These are phyloP conservation scores for Rhamnella rubrinervis DNA, from an alignment of 331 rosid genomes.

Conservation along the genomic window DNA sequence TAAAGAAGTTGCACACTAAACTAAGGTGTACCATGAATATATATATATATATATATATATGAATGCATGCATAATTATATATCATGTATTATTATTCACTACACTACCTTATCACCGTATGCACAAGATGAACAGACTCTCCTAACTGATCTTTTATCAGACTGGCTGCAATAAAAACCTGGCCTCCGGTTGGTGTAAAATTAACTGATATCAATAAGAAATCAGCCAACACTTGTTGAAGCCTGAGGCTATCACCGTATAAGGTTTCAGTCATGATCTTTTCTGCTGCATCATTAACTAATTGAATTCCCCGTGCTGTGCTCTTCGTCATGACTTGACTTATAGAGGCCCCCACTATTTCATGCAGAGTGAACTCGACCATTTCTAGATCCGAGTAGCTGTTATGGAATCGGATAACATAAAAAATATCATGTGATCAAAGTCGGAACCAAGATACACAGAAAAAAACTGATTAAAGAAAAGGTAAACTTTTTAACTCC, in stretches of 20 bases:
- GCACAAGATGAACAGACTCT: slow-evolving; percentile 79
- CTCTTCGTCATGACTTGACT: slow-evolving; percentile 80
- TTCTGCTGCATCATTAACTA: slow-evolving; percentile 64
- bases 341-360: slow-evolving; percentile 62
- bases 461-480: no score
- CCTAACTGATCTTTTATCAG: slow-evolving; percentile 76
- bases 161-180: slow-evolving; percentile 51
- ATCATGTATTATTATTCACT: not conserved
- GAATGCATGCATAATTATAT: not conserved
- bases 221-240: slow-evolving; percentile 93
- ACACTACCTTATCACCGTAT: slow-evolving; percentile 80
- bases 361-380: slow-evolving; percentile 79
- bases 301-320: slow-evolving; percentile 48
- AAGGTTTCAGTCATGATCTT: slow-evolving; percentile 53
- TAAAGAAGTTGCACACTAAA: no score
- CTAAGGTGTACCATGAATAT: no score
- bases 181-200: slow-evolving; percentile 62
- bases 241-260: slow-evolving; percentile 81
- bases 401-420: slow-evolving; percentile 20
- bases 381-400: slow-evolving; percentile 88
- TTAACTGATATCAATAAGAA: slow-evolving; percentile 62
- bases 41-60: not conserved
- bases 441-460: not conserved
- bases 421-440: slow-evolving; percentile 2
- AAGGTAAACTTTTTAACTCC: no score